Evolutionary conservation across 176 grass and related monocot genomes (phyloP), one percentile per base, ranked within the genome.

Genomic region (Paspalum vaginatum): DNA sequence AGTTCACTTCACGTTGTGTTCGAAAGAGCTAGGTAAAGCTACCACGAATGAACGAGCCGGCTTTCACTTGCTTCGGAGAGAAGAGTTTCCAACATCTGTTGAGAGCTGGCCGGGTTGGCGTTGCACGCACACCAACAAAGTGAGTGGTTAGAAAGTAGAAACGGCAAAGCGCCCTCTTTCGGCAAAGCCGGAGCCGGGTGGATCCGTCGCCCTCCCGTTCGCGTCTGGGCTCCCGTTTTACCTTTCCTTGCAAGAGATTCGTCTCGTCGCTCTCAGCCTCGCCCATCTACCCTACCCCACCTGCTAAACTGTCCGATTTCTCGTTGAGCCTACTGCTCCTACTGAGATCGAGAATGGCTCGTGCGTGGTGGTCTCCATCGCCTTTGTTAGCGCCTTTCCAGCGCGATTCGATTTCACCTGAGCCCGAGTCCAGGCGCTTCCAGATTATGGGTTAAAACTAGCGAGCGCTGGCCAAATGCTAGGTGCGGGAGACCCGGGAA

Each of bases 201-300:
- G 32, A 32, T 32, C 32, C 2, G 11, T 83, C 32, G 32, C 60
- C 48, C 13, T 45, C 16, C 38, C 25, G 69, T 71, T 50, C 10
- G 45, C 3, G 27, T 6, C 1, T 9, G 0, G 14, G 32, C 6
- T 32, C 0, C 11, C 10, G 4, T 11, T 11, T 17, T 56, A 11
- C 50, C 50, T 76, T 84, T 49, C 50, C 50, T 47, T 67, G 39
- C 7, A 76, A 76, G 71, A 37, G 70, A 56, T 4, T 37, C 48
- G 71, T 22, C 51, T 8, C 70, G 48, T 73, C 5, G 1, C 32
- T 32, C 32, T 32, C 32, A 32, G 32, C 32, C 32, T 32, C 32
- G 32, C 32, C 3, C 32, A 32, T 32, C 32, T n/a, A n/a, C n/a
- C n/a, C n/a, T n/a, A n/a, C n/a, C n/a, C n/a, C n/a, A n/a, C n/a